phyloP scores from a whole-genome alignment of 768 basidiomycete species.

The Lactifluus rugatus region DNA sequence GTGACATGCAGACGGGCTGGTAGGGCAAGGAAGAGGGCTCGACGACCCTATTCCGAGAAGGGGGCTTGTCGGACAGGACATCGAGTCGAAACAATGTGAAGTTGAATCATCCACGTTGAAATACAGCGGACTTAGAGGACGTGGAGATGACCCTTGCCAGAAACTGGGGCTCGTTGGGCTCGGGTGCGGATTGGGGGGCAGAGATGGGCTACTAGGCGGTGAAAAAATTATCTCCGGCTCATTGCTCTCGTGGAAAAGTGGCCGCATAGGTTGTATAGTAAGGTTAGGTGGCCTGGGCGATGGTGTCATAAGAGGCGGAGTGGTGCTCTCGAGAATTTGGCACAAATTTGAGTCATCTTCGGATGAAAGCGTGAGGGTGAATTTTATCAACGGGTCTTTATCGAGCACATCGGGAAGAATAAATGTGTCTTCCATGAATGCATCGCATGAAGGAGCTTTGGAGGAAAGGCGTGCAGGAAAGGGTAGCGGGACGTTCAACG shows the following conservation, averaged over 20 bases:
- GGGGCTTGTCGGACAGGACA: constrained; percentile 16
- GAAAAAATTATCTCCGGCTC: background rate
- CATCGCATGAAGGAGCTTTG: background rate
- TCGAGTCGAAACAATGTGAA: background rate
- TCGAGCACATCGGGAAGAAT: background rate
- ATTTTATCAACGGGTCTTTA: background rate
- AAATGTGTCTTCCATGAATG: background rate
- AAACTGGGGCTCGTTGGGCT: background rate
- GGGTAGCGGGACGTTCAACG: background rate
- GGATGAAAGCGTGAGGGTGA: background rate
- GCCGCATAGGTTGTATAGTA: background rate
- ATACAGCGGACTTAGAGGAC: background rate
- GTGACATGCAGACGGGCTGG: constrained; percentile 4
- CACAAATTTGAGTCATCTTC: background rate
- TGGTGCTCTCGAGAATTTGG: background rate
- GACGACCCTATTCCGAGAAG: background rate
- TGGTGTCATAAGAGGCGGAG: background rate
- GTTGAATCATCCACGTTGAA: background rate
- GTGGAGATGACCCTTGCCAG: background rate
- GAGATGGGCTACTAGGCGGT: background rate
- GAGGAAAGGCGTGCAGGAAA: background rate
- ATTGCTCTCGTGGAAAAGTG: background rate
- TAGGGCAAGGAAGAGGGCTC: background rate
- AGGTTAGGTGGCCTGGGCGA: background rate
- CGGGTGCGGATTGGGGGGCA: background rate